Evolutionary conservation across 495 filamentous ascomycete genomes (phyloP), one percentile per base, ranked within the genome.

Genomic region (Xeromyces bisporus): DNA sequence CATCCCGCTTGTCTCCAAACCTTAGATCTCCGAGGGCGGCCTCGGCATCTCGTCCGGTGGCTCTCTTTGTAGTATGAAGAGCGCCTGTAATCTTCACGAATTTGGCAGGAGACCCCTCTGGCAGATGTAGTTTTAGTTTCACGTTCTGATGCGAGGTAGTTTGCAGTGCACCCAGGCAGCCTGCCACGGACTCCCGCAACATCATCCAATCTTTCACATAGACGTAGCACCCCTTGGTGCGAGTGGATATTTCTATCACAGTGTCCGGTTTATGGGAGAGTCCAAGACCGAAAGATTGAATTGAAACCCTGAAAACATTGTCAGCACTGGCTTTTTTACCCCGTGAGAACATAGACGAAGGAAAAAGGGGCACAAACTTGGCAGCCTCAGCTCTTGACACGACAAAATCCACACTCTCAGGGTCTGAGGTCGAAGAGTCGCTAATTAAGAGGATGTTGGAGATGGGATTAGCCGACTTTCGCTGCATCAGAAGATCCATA

Each of bases 151-250:
- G 89, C n/a, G 91, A 96, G 12, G 83, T 77, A 0, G 81, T 84
- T 53, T 99, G 89, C 42, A 96, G 62, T n/a, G 84, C 73, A 24
- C 89, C 89, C 21, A 99, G 56, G 48, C 91, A 96, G 15, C 89
- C 89, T 11, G 89, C 91, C 28, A 96, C 68, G 53, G 91, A 99
- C 52, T 99, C 89, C 12, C 89, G 75, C 18, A 99, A 67, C 86
- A 94, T 96, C 89, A 96, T 99, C 89, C 89, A 99, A 50, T 99
- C 89, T 53, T 96, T 96, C 44, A 96, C 86, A 45, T 96, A 99
- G 3, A 85, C 86, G 44, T 94, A 99, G 11, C 83, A 86, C 3
- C 86, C 89, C 56, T 96, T 99, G 5, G 89, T 99, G 31, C 87
- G 71, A 17, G 82, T 86, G 4, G 91, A 94, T 2, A 99, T 58